Conservation (phyloP, 192 early-diverging fungal genomes). For the Backusella luteola region DNA sequence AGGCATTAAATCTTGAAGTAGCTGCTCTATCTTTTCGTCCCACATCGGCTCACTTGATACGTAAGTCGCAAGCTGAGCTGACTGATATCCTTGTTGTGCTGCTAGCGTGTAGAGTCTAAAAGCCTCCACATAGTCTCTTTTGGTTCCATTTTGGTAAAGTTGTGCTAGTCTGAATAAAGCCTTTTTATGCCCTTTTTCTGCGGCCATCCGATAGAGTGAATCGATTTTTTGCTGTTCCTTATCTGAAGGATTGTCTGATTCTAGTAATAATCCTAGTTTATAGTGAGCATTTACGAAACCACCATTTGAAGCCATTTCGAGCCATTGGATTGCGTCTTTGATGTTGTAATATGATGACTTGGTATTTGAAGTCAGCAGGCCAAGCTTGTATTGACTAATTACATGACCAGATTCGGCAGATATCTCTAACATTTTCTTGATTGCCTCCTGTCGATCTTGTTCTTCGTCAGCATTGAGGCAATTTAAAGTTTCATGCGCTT, state of each 20-base stretch:
- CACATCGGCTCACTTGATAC: neutral
- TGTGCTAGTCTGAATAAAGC: neutral
- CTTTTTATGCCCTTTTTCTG: neutral
- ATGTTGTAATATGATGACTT: too few relatives aligned
- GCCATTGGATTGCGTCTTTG: neutral
- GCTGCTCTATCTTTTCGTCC: neutral
- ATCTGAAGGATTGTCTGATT: neutral
- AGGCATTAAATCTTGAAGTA: too few relatives aligned
- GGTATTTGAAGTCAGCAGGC: neutral
- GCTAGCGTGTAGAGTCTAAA: neutral
- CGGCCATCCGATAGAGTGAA: neutral
- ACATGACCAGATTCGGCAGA: neutral
- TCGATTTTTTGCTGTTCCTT: neutral
- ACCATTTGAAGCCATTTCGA: neutral
- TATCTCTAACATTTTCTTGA: neutral
- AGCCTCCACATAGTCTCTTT: neutral
- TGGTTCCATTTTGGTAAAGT: neutral
- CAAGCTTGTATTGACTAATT: neutral
- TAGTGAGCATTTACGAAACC: neutral
- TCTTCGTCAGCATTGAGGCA: neutral
- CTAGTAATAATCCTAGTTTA: neutral
- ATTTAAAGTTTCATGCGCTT: neutral
- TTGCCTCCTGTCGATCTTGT: neutral
- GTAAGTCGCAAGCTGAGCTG: neutral
- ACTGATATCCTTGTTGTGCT: neutral